Evolutionary conservation across 2,329 filamentous ascomycete genomes (phyloP).

Genomic region (Trichoderma asperellum): DNA sequence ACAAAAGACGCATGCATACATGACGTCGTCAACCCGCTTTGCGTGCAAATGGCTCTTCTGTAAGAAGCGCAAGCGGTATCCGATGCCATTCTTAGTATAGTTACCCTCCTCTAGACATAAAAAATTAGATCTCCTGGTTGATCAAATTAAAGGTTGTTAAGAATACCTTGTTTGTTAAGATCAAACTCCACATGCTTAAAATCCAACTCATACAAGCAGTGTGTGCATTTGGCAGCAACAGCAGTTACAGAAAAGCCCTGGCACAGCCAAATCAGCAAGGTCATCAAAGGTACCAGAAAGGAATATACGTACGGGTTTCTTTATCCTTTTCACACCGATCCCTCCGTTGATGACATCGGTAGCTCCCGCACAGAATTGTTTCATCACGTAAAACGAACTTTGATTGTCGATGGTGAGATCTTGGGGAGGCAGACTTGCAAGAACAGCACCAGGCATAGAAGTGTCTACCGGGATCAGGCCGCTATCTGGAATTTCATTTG

Average conservation of each 20-base stretch:
- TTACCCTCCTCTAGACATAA: slow-evolving; percentile 44
- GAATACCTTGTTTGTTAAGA: slow-evolving; percentile 52
- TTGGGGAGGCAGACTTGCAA: slow-evolving; percentile 17
- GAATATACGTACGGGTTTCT: slow-evolving; percentile 47
- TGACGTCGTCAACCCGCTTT: slow-evolving; percentile 54
- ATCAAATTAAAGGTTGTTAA: neutral
- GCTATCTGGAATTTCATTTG: neutral
- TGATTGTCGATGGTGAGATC: slow-evolving; percentile 49
- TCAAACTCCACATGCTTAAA: slow-evolving; percentile 58
- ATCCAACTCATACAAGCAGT: slow-evolving; percentile 59
- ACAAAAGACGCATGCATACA: slow-evolving; percentile 61
- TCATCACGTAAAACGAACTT: slow-evolving; percentile 57
- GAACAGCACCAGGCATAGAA: neutral
- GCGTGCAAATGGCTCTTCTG: slow-evolving; percentile 59
- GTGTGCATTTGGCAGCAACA: slow-evolving; percentile 55
- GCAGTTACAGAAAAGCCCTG: slow-evolving; percentile 49
- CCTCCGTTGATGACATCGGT: slow-evolving; percentile 54
- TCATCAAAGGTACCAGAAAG: neutral
- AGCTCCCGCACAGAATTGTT: slow-evolving; percentile 60
- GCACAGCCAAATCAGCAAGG: neutral
- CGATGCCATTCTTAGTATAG: slow-evolving; percentile 50
- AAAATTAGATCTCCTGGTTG: neutral
- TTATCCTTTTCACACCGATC: slow-evolving; percentile 54
- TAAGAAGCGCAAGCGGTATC: slow-evolving; percentile 58
- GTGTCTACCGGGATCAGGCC: slow-evolving; percentile 35